These are phyloP conservation scores for Bipolaris gigantea DNA, from an alignment of 2,329 filamentous ascomycete genomes.

Conservation along the genomic window DNA sequence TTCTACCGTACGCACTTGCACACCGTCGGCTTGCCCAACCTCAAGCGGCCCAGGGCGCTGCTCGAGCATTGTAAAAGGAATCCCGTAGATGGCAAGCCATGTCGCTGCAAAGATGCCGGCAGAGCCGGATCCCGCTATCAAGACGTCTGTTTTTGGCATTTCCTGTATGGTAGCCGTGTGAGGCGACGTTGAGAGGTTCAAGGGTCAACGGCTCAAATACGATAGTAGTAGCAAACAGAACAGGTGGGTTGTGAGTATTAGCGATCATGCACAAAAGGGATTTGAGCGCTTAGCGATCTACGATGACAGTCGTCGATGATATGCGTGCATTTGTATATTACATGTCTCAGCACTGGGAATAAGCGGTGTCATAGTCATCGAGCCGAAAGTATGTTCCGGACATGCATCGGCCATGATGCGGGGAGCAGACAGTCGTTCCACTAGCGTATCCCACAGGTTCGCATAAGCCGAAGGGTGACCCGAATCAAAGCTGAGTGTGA, in stretches of 20 bases:
- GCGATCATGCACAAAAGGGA: neutral
- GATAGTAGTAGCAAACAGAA: too few species aligned
- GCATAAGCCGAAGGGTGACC: conserved; percentile 1
- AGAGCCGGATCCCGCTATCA: conserved; percentile 64
- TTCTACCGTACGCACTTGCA: conserved; percentile 69
- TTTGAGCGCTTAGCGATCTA: neutral
- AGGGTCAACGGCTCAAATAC: too few species aligned
- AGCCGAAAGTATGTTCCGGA: conserved; percentile 16
- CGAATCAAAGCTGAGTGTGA: neutral
- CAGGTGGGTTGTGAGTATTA: neutral
- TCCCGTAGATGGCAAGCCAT: conserved; percentile 62
- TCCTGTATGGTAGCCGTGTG: neutral
- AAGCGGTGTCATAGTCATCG: neutral
- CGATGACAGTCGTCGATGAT: neutral
- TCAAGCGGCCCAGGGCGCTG: conserved; percentile 57
- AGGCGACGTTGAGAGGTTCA: too few species aligned
- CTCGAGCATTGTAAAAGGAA: conserved; percentile 62
- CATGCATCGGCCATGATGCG: conserved; percentile 13
- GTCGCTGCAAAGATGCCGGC: conserved; percentile 64
- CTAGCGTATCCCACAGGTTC: neutral
- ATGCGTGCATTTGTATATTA: neutral
- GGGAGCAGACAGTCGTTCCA: conserved; percentile 10
- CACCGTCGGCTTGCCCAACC: conserved; percentile 65
- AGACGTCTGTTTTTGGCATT: conserved; percentile 52
- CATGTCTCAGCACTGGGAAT: neutral